These are phyloP conservation scores for Pichiaceae sp. DNA, from an alignment of 1,139 yeast genomes.

Conservation along the genomic window DNA sequence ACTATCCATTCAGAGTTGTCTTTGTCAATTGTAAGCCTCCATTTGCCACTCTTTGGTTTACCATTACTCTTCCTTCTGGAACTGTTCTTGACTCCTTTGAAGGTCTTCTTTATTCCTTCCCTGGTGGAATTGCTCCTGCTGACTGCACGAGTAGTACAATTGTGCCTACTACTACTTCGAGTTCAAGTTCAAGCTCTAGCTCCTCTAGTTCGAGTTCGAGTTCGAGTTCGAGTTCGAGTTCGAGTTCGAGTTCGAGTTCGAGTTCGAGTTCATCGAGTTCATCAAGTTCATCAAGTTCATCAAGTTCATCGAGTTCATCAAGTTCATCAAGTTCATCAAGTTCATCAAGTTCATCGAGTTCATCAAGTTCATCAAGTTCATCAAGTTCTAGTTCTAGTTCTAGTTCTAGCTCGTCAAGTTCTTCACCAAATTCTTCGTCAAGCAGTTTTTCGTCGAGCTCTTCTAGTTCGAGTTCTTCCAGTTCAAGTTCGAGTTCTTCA, in stretches of 20 bases:
- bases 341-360: not conserved
- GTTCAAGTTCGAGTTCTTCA: not conserved
- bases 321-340: not conserved
- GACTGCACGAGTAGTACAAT: not conserved
- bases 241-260: no score
- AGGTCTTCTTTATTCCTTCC: not conserved
- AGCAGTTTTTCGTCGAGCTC: not conserved
- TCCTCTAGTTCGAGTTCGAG: not conserved
- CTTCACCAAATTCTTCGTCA: not conserved
- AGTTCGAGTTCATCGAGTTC: not conserved
- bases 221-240: not conserved
- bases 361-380: not conserved
- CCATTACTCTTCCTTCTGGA: not conserved
- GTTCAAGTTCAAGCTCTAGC: not conserved
- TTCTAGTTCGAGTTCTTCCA: not conserved
- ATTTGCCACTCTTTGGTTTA: not conserved
- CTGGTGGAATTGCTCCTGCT: not conserved
- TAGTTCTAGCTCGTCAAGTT: not conserved
- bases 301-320: not conserved
- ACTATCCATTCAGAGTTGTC: slow-evolving; percentile 21
- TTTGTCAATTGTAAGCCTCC: slow-evolving; percentile 6
- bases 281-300: not conserved
- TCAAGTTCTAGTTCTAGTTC: not conserved
- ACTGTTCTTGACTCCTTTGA: not conserved
- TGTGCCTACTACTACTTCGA: not conserved